Evolutionary conservation across 495 filamentous ascomycete species (phyloP).

Genomic region (Tricharina praecox): DNA sequence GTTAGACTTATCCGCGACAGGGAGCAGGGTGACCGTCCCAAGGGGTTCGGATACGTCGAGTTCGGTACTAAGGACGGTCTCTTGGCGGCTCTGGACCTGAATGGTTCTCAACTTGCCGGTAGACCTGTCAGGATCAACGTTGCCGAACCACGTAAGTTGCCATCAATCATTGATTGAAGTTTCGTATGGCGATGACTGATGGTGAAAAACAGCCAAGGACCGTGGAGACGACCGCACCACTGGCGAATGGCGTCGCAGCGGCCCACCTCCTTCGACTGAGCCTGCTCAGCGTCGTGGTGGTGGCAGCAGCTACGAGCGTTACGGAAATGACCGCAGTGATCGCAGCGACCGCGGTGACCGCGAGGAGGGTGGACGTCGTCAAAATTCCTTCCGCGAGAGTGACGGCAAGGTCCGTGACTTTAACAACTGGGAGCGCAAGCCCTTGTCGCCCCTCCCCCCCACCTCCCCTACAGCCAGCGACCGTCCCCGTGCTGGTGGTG

Average conservation of each 20-base stretch:
- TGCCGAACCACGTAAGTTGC: slow-evolving; percentile 60
- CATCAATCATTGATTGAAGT: not conserved
- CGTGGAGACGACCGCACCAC: slow-evolving; percentile 45
- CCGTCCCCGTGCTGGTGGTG: slow-evolving; percentile 52
- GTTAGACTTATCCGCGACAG: slow-evolving; percentile 95
- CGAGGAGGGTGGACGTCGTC: slow-evolving; percentile 34
- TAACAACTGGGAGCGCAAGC: slow-evolving; percentile 86
- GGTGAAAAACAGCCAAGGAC: slow-evolving; percentile 48
- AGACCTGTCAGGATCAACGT: slow-evolving; percentile 75
- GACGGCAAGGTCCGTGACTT: slow-evolving; percentile 74
- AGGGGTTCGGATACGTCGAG: slow-evolving; percentile 96
- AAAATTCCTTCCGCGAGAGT: slow-evolving; percentile 35
- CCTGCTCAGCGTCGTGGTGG: slow-evolving; percentile 23
- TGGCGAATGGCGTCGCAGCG: slow-evolving; percentile 75
- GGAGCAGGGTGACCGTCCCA: slow-evolving; percentile 71
- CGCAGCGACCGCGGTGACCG: slow-evolving; percentile 36
- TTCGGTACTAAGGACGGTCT: slow-evolving; percentile 76
- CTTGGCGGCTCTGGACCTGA: slow-evolving; percentile 74
- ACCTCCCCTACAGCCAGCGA: slow-evolving; percentile 43
- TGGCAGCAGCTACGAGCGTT: no score
- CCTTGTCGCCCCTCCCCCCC: slow-evolving; percentile 53
- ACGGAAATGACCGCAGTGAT: no score
- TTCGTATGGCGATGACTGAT: slow-evolving; percentile 23
- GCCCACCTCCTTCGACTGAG: slow-evolving; percentile 58
- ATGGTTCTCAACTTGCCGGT: slow-evolving; percentile 63